These are phyloP conservation scores for Chrysosphaeria jannelii DNA, from an alignment of 2,329 filamentous ascomycete genomes.

Conservation along the genomic window DNA sequence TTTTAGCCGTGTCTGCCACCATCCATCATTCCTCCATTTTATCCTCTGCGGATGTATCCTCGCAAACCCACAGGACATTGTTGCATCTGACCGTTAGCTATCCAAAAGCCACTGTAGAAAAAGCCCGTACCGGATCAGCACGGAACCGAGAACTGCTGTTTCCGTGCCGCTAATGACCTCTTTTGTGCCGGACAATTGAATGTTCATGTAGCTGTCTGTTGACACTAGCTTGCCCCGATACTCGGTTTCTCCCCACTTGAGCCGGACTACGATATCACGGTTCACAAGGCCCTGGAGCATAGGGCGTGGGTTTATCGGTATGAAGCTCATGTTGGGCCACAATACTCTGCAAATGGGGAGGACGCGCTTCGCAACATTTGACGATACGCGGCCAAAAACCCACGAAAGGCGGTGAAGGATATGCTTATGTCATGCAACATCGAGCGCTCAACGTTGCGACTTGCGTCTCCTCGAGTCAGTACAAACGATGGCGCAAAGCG, in stretches of 20 bases:
- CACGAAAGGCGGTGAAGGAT: too few relatives aligned
- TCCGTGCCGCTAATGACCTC: slow-evolving; percentile 76
- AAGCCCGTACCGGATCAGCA: slow-evolving; percentile 46
- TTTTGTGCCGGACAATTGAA: slow-evolving; percentile 70
- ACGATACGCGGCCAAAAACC: too few relatives aligned
- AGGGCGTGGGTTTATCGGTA: slow-evolving; percentile 86
- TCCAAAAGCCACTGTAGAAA: neutral
- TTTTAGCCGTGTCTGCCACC: too few relatives aligned
- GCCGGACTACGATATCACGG: slow-evolving; percentile 64
- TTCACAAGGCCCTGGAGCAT: slow-evolving; percentile 86
- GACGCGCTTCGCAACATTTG: too few relatives aligned
- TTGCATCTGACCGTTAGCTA: slow-evolving; percentile 17
- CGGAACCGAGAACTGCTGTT: slow-evolving; percentile 61
- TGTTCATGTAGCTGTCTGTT: slow-evolving; percentile 97
- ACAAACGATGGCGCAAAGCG: too few relatives aligned
- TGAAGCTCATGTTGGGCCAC: slow-evolving; percentile 18
- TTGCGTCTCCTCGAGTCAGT: too few relatives aligned
- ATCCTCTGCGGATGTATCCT: slow-evolving; percentile 20
- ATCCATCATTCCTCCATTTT: slow-evolving; percentile 27
- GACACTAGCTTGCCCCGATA: slow-evolving; percentile 76
- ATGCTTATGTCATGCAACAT: too few relatives aligned
- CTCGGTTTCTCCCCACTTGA: slow-evolving; percentile 96
- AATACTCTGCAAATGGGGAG: too few relatives aligned
- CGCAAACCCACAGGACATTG: slow-evolving; percentile 81
- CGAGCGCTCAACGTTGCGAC: too few relatives aligned